These are phyloP conservation scores for Monascus ruber DNA, from an alignment of 2,329 filamentous ascomycete species.

Conservation along the genomic window DNA sequence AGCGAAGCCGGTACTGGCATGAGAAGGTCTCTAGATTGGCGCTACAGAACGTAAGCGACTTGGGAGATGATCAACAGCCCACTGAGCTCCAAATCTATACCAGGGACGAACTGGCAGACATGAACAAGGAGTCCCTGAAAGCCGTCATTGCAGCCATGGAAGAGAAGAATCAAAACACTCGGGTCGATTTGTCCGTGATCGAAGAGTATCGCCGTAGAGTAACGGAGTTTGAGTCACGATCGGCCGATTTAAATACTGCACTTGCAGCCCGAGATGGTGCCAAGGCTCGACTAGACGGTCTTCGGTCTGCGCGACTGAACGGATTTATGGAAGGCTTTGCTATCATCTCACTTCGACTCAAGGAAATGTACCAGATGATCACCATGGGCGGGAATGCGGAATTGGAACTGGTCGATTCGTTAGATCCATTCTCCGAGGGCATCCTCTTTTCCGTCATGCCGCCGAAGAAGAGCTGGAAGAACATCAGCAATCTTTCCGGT, in stretches of 20 bases:
- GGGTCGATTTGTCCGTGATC: conserved; percentile 79
- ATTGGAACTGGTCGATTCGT: conserved; percentile 86
- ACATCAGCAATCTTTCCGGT: conserved; percentile 89
- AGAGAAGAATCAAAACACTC: conserved; percentile 71
- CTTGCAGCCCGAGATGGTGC: conserved; percentile 69
- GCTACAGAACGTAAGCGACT: conserved; percentile 68
- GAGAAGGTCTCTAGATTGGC: conserved; percentile 78
- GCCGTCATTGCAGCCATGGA: conserved; percentile 55
- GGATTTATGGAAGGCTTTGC: conserved; percentile 98
- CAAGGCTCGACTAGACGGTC: conserved; percentile 86
- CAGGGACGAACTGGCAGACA: conserved; percentile 53
- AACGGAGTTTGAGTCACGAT: conserved; percentile 68
- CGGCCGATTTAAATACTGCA: conserved; percentile 71
- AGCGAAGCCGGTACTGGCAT: conserved; percentile 72
- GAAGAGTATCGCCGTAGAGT: conserved; percentile 78
- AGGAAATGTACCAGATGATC: conserved; percentile 99
- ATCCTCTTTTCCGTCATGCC: conserved; percentile 98
- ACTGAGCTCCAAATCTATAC: conserved; percentile 62
- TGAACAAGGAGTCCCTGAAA: conserved; percentile 53
- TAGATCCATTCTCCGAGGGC: conserved; percentile 94
- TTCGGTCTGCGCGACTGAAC: conserved; percentile 78
- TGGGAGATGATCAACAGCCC: conserved; percentile 42
- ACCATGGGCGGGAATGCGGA: conserved; percentile 99
- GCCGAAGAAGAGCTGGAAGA: conserved; percentile 99
- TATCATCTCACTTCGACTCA: conserved; percentile 82